Percentiles rank a stretch among this genome's conserved stretches.
Conservation (phyloP, 1,284 basidiomycete genomes). For the Heterobasidion occidentale region DNA sequence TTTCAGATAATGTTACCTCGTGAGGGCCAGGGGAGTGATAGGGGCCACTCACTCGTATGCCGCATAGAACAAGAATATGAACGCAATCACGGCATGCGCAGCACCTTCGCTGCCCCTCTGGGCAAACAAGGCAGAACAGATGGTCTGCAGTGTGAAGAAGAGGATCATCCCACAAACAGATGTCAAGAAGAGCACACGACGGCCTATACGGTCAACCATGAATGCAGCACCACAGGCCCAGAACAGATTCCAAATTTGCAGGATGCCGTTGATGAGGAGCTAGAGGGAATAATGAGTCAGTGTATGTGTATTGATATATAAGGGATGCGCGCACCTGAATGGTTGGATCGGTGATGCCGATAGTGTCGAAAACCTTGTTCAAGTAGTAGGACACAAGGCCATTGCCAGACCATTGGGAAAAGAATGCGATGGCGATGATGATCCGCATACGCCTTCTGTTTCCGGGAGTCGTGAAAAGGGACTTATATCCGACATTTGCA, state of each 20-base stretch:
- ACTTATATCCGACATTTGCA: conserved; percentile 53
- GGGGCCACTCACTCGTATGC: conserved; percentile 48
- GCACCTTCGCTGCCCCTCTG: conserved; percentile 32
- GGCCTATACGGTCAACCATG: conserved; percentile 52
- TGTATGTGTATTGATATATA: background rate
- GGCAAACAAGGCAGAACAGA: conserved; percentile 59
- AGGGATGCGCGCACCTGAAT: conserved; percentile 27
- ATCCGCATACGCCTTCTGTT: conserved; percentile 65
- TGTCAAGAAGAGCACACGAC: conserved; percentile 57
- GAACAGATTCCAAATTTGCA: conserved; percentile 69
- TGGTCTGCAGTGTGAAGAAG: conserved; percentile 66
- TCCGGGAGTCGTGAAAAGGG: conserved; percentile 48
- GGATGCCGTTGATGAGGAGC: conserved; percentile 34
- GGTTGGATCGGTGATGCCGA: conserved; percentile 59
- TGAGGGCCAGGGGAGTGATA: background rate
- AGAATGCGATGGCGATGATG: conserved; percentile 63
- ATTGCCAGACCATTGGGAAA: conserved; percentile 72
- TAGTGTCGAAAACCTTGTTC: conserved; percentile 58
- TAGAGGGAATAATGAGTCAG: background rate
- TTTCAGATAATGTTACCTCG: conserved; percentile 2
- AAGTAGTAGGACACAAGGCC: conserved; percentile 75
- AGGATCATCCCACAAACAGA: conserved; percentile 63
- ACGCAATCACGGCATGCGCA: conserved; percentile 64
- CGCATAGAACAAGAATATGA: conserved; percentile 72
- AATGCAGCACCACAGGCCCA: conserved; percentile 55